Percentiles rank a stretch among this genome's conserved stretches.
phyloP scores from a whole-genome alignment of 2,329 filamentous ascomycete genomes.

The Fusarium falciforme region DNA sequence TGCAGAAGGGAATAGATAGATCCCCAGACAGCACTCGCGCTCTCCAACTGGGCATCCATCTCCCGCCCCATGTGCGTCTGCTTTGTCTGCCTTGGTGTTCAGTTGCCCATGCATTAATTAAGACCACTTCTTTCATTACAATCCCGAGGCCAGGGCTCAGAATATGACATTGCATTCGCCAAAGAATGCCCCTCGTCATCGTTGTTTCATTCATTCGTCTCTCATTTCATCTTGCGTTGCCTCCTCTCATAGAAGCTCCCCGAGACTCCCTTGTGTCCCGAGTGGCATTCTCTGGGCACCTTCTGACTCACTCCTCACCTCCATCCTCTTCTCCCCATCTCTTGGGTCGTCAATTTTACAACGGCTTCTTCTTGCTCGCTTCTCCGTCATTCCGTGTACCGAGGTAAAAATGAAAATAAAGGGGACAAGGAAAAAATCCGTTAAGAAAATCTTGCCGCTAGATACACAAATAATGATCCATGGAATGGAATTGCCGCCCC shows the following conservation, averaged over 20 bases:
- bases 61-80: not conserved
- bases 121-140: not conserved
- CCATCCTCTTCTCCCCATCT: slow-evolving; percentile 11
- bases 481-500: slow-evolving; percentile 35
- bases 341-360: slow-evolving; percentile 31
- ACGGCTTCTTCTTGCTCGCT: slow-evolving; percentile 17
- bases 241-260: not conserved
- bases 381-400: slow-evolving; percentile 30
- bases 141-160: not conserved
- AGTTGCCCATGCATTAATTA: not conserved
- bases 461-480: slow-evolving; percentile 42
- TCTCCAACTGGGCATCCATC: not conserved
- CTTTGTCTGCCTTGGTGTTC: not conserved
- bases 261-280: not conserved
- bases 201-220: slow-evolving; percentile 23
- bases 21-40: not conserved
- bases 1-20: not conserved
- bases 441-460: slow-evolving; percentile 41
- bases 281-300: slow-evolving; percentile 2
- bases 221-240: slow-evolving; percentile 5
- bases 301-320: not conserved
- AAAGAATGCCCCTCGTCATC: slow-evolving; percentile 8
- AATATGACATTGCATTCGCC: not conserved
- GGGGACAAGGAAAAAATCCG: slow-evolving; percentile 30
- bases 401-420: slow-evolving; percentile 27